Conservation (phyloP, 2,329 filamentous ascomycete genomes). For the Tympanopsis confertula region DNA sequence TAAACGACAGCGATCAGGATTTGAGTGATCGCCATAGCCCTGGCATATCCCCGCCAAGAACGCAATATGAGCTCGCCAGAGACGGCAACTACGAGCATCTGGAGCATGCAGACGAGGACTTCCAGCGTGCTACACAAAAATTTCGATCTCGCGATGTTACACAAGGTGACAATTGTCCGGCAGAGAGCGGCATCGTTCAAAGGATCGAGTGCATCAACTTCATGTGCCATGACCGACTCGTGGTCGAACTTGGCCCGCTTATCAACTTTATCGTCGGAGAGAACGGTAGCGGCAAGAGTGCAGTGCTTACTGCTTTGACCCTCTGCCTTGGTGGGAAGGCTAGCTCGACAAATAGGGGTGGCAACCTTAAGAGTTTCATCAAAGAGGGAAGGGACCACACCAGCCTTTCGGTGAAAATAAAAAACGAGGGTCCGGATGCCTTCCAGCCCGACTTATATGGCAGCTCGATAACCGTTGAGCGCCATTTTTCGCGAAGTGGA, state of each 20-base stretch:
- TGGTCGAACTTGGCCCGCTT: conserved; percentile 76
- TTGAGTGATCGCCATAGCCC: too few relatives aligned
- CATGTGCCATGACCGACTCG: conserved; percentile 82
- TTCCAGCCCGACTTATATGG: conserved; percentile 78
- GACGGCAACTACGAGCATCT: conserved; percentile 49
- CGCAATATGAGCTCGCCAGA: conserved; percentile 50
- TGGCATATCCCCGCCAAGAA: conserved; percentile 36
- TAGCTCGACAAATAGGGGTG: conserved; percentile 80
- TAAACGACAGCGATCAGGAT: too few relatives aligned
- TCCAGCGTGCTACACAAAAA: conserved; percentile 53
- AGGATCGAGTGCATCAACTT: conserved; percentile 82
- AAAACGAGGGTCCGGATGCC: conserved; percentile 76
- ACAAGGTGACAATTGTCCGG: conserved; percentile 57
- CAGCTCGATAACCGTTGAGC: conserved; percentile 77
- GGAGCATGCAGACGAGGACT: conserved; percentile 42
- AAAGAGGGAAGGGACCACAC: conserved; percentile 75
- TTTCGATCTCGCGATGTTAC: conserved; percentile 34
- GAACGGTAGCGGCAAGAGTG: conserved; percentile 96
- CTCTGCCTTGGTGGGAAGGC: conserved; percentile 93
- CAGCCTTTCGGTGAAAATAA: conserved; percentile 71
- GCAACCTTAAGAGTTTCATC: conserved; percentile 79
- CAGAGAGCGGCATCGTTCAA: conserved; percentile 79
- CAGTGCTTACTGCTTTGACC: conserved; percentile 82
- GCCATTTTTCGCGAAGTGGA: conserved; percentile 68
- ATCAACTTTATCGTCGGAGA: conserved; percentile 98